Evolutionary conservation across 352 stramenopile genomes (phyloP), one percentile per base, ranked within the genome.

Genomic region (Globisporangium cystogenes): DNA sequence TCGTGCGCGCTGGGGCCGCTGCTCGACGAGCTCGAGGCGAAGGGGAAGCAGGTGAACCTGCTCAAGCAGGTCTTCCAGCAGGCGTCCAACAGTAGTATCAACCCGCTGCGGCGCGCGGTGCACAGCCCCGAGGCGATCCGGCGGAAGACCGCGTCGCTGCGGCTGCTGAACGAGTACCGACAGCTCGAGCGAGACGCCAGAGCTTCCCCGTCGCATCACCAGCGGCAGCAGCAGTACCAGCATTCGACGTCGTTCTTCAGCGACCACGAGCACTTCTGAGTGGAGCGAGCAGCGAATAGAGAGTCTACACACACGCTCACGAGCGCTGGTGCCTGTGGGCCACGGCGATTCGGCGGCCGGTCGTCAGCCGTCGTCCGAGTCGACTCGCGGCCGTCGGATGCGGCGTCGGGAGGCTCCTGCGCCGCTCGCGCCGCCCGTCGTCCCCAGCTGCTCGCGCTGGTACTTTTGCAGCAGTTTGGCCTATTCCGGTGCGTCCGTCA

Each of bases 21-120:
- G 47, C 55, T 87, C 20, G 74, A 87, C 44, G 76, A 86, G 45
- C 55, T 87, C 14, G 74, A 86, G 55, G 61, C 67, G 37, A 86
- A 90, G 58, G 69, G 65, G n/a, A 82, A 80, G 39, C 72, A 90
- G 45, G 55, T 90, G 14, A 74, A 87, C 41, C 51, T 86, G 43
- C 74, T 89, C 31, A 80, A 87, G 40, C 72, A 87, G 37, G 66
- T 86, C 12, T 78, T 70, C 54, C 65, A 83, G 18, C 68, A 84
- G 59, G 73, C 78, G 20, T 55, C 72, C 7, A 67, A 62, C 49
- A 86, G 73, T 52, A 80, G 65, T 24, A 86, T 86, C 58, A 85
- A 86, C 29, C 73, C 73, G 8, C 62, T 72, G 18, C 67, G 71
- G 8, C 67, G 73, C 23, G 46, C 73, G 8, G 76, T 89, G 23